A percentile compares a stretch with the other conserved stretches of the same genome.
Evolutionary conservation across 1,139 yeast species (phyloP).

Genomic region (Taiozyma onychis): DNA sequence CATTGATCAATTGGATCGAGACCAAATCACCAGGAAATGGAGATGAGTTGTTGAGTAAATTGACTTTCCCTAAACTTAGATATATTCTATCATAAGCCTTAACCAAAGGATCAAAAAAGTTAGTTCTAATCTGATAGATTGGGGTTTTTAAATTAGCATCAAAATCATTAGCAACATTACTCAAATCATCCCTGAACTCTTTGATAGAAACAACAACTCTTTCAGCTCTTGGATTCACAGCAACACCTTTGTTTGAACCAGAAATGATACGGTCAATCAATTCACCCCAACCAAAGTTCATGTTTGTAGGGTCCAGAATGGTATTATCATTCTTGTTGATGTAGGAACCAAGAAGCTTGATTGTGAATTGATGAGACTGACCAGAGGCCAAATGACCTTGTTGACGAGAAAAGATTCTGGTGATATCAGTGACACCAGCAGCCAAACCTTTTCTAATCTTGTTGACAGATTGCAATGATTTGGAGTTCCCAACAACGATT

Average conservation of each 20-base stretch:
- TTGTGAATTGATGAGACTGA: constrained; percentile 64
- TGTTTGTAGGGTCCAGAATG: constrained; percentile 27
- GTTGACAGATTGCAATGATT: constrained; percentile 6
- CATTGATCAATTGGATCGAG: constrained; percentile 31
- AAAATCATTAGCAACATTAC: constrained; percentile 35
- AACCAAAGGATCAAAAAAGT: constrained; percentile 58
- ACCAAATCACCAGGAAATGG: constrained; percentile 27
- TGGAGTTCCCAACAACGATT: constrained; percentile 28
- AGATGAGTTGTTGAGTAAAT: constrained; percentile 19
- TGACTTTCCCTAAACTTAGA: constrained; percentile 49
- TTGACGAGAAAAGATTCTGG: constrained; percentile 67
- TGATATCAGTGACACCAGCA: constrained; percentile 83
- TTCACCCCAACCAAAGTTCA: constrained; percentile 88
- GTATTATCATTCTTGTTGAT: constrained; percentile 29
- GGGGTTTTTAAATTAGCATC: constrained; percentile 40
- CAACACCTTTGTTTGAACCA: constrained; percentile 75
- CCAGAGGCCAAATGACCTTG: constrained; percentile 55
- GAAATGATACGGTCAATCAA: constrained; percentile 70
- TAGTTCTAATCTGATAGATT: constrained; percentile 56
- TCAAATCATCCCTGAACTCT: constrained; percentile 54
- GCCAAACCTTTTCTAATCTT: constrained; percentile 70
- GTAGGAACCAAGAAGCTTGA: constrained; percentile 70
- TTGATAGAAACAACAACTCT: constrained; percentile 64
- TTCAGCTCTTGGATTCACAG: constrained; percentile 79
- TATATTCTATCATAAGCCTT: constrained; percentile 57